Evolutionary conservation across 768 basidiomycete genomes (phyloP).

Genomic region (Butyriboletus loyo): DNA sequence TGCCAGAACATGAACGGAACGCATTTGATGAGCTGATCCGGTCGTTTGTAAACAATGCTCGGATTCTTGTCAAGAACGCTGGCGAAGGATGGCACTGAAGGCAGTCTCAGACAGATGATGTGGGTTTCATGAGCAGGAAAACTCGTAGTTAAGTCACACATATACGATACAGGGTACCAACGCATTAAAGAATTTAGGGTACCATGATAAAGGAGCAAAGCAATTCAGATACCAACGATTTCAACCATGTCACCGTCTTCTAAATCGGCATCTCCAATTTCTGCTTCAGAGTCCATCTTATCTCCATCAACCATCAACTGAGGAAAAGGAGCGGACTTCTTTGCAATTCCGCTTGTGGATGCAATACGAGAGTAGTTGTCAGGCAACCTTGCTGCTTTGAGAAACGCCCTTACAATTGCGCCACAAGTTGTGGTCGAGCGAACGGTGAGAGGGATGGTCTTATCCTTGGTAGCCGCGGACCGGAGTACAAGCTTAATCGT

Average conservation of each 20-base stretch:
- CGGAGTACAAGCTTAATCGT: conserved; percentile 68
- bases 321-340: conserved; percentile 21
- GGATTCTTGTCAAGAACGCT: conserved; percentile 83
- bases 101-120: not conserved
- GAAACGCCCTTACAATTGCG: conserved; percentile 70
- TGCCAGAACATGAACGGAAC: conserved; percentile 59
- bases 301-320: conserved; percentile 68
- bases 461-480: conserved; percentile 45
- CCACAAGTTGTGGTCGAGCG: conserved; percentile 74
- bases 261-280: conserved; percentile 65
- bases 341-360: conserved; percentile 36
- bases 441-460: conserved; percentile 62
- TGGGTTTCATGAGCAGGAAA: not conserved
- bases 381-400: conserved; percentile 63
- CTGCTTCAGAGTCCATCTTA: conserved; percentile 52
- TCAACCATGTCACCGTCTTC: conserved; percentile 83
- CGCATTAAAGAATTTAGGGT: conserved; percentile 13
- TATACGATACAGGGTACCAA: conserved; percentile 4
- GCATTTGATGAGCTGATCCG: conserved; percentile 91
- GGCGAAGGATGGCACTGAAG: conserved; percentile 43
- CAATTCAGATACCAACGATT: conserved; percentile 52
- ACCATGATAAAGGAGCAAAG: conserved; percentile 3
- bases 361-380: conserved; percentile 45
- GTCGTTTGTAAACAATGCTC: conserved; percentile 88
- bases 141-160: not conserved